Percentiles rank a stretch among this genome's conserved stretches.
Evolutionary conservation across 192 early-diverging fungal species (phyloP).

Genomic region (Phlyctochytrium bullatum): DNA sequence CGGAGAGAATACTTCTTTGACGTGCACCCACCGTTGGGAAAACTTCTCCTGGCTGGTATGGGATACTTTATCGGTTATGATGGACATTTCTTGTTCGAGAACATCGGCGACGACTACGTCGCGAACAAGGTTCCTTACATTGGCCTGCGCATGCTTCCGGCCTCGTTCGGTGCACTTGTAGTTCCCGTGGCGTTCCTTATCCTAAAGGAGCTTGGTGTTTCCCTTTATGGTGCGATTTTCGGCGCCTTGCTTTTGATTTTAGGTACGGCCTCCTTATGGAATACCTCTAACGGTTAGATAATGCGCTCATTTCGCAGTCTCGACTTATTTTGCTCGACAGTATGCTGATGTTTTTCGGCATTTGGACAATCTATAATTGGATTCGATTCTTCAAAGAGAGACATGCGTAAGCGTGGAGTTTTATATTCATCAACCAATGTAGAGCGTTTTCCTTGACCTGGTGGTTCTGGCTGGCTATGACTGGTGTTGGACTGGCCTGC

Average conservation of each 20-base stretch:
- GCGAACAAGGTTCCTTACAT: conserved; percentile 88
- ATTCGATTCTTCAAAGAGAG: conserved; percentile 78
- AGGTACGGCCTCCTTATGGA: conserved; percentile 49
- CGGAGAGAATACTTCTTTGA: conserved; percentile 91
- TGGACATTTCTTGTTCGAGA: conserved; percentile 91
- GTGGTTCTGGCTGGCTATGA: conserved; percentile 83
- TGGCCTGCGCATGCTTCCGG: conserved; percentile 74
- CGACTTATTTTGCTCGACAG: conserved; percentile 92
- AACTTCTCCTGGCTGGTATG: conserved; percentile 80
- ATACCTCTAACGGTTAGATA: conserved; percentile 59
- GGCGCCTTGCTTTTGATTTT: conserved; percentile 79
- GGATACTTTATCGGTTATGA: conserved; percentile 90
- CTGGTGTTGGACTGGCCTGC: conserved; percentile 78
- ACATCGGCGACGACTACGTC: conserved; percentile 90
- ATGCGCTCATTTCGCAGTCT: conserved; percentile 84
- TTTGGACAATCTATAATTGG: conserved; percentile 80
- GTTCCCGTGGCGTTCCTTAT: conserved; percentile 78
- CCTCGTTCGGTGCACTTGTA: conserved; percentile 72
- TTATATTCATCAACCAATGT: conserved; percentile 31
- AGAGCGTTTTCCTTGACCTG: conserved; percentile 69
- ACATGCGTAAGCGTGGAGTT: conserved; percentile 14
- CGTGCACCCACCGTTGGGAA: conserved; percentile 95
- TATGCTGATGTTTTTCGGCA: conserved; percentile 90
- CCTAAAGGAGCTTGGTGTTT: conserved; percentile 84
- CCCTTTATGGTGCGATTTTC: conserved; percentile 66